A percentile compares a stretch with the other conserved stretches of the same genome.
Evolutionary conservation across 2,329 filamentous ascomycete species (phyloP).

Genomic region (Paecilomyces variotii): DNA sequence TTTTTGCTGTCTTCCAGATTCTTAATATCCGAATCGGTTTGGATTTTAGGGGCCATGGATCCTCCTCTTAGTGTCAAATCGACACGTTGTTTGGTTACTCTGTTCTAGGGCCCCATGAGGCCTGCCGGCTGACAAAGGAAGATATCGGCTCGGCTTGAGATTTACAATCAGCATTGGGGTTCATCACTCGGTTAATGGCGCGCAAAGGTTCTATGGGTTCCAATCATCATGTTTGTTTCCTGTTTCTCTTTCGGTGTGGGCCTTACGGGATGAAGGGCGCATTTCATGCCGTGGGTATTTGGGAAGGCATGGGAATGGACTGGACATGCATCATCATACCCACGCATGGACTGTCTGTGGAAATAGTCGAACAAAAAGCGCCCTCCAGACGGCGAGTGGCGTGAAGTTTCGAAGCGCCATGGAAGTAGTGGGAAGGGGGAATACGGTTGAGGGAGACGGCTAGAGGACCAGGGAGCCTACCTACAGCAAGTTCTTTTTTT

Average conservation of each 20-base stretch:
- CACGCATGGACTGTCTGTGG: neutral
- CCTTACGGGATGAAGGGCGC: neutral
- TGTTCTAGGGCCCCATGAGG: neutral
- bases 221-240: neutral
- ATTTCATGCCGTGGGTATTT: neutral
- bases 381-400: neutral
- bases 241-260: neutral
- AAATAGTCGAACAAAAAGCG: neutral
- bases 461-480: neutral
- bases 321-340: neutral
- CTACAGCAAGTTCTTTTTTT: neutral
- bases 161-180: neutral
- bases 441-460: neutral
- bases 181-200: neutral
- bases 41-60: constrained; percentile 2
- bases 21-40: neutral
- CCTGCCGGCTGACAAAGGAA: neutral
- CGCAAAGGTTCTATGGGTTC: neutral
- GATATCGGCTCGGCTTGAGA: neutral
- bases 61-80: neutral
- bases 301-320: neutral
- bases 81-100: neutral
- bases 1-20: neutral
- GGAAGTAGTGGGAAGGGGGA: neutral
- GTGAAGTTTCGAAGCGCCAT: neutral